Conservation (phyloP, 108 stramenopile species). For the Pseudonitzschia multistriata region DNA sequence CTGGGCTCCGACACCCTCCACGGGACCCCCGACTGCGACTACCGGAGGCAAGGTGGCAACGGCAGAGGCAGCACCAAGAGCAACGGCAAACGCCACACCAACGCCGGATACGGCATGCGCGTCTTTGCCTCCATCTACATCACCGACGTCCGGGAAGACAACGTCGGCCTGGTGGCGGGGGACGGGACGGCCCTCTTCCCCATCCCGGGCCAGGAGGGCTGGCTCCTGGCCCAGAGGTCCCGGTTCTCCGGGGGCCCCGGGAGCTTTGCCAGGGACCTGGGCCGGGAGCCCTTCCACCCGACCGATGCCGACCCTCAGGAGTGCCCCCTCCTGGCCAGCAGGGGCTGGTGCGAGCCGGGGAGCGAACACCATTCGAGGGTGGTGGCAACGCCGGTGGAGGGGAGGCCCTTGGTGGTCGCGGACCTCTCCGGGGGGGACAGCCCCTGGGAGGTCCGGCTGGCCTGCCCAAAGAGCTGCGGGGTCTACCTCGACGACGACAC, state of each 20-base stretch:
- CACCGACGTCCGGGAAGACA: slow-evolving; percentile 40
- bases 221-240: neutral
- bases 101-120: slow-evolving; percentile 41
- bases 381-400: too few relatives aligned
- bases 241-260: neutral
- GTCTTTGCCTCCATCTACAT: slow-evolving; percentile 50
- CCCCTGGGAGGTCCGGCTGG: neutral
- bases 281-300: neutral
- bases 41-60: slow-evolving; percentile 35
- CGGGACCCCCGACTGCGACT: slow-evolving; percentile 52
- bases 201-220: neutral
- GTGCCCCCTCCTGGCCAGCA: neutral
- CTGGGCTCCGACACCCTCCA: slow-evolving; percentile 46
- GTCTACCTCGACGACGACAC: neutral
- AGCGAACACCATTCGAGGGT: neutral
- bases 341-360: neutral
- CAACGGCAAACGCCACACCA: too few relatives aligned
- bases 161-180: slow-evolving; percentile 16
- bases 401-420: too few relatives aligned
- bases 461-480: neutral
- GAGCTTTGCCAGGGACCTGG: neutral
- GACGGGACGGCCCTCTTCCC: slow-evolving; percentile 11
- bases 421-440: too few relatives aligned
- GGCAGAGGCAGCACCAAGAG: too few relatives aligned
- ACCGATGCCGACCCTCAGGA: neutral